Evolutionary conservation across 768 basidiomycete genomes (phyloP), one percentile per base, ranked within the genome.

Genomic region (Goffeauzyma gilvescens): DNA sequence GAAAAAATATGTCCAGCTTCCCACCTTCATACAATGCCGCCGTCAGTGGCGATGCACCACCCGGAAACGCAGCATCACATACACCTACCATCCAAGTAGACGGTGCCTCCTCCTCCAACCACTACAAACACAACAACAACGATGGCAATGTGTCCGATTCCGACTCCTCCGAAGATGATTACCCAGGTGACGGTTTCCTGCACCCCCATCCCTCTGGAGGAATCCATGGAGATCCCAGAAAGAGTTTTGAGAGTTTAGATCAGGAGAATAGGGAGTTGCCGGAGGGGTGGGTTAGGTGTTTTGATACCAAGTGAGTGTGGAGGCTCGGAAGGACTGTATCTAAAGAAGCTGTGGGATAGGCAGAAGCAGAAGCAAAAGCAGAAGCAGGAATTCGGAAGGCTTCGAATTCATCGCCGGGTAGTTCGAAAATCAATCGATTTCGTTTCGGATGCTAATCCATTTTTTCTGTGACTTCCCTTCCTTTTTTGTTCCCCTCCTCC

Each of bases 221-320:
- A n/a, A n/a, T n/a, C n/a, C n/a, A n/a, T n/a, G 24, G 46, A 52
- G 28, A 46, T 55, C 20, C 55, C 56, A 13, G 57, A 44, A 13
- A 44, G 51, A 36, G 53, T 50, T n/a, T n/a, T n/a, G n/a, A n/a
- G 43, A 55, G 52, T 32, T 55, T 63, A 50, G 61, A 59, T 41
- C 59, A 63, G 45, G 62, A 63, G 48, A 30, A 41, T 28, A 44
- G 62, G 25, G 56, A 58, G 35, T 44, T 63, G 33, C 62, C 62
- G 3, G 45, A 55, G 26, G 62, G 62, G 10, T 63, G 59, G 59
- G 55, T 58, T 2, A 54, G 59, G 41, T 58, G 56, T 48, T 63
- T 55, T 31, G 62, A 63, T 46, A 50, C 52, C 1, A 54, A 55
- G 54, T 59, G 37, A 52, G 55, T 48, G 4, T 25, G 18, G 15